Evolutionary conservation across 2,329 filamentous ascomycete genomes (phyloP).

Genomic region (Teratosphaeria viscida): DNA sequence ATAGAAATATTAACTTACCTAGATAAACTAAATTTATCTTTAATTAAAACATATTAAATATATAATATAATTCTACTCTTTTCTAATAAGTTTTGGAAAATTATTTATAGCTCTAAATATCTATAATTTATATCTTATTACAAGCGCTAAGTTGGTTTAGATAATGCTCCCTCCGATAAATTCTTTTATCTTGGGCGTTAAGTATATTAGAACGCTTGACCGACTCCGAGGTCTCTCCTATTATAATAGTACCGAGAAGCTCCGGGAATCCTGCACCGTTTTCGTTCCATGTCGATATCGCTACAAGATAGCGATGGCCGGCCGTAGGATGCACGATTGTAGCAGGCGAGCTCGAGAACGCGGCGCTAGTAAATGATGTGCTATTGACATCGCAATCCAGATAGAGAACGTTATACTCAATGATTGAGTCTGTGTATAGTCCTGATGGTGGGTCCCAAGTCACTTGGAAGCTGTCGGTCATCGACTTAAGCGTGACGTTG

Average conservation of each 20-base stretch:
- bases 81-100: no score
- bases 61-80: no score
- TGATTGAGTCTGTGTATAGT: background rate
- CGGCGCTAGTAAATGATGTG: background rate
- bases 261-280: background rate
- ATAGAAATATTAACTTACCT: no score
- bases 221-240: background rate
- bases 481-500: background rate
- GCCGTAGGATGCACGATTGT: background rate
- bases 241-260: background rate
- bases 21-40: no score
- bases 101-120: no score
- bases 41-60: no score
- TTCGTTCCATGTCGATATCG: background rate
- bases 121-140: background rate
- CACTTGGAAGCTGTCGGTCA: background rate
- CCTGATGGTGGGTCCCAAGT: background rate
- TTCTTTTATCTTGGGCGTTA: background rate
- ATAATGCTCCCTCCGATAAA: background rate
- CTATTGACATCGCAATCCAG: background rate
- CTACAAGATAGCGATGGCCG: background rate
- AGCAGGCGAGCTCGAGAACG: background rate
- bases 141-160: background rate
- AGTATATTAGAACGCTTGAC: background rate
- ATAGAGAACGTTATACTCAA: background rate